These are phyloP conservation scores for Ceratocystis albifundus DNA, from an alignment of 2,329 filamentous ascomycete genomes.

Conservation along the genomic window DNA sequence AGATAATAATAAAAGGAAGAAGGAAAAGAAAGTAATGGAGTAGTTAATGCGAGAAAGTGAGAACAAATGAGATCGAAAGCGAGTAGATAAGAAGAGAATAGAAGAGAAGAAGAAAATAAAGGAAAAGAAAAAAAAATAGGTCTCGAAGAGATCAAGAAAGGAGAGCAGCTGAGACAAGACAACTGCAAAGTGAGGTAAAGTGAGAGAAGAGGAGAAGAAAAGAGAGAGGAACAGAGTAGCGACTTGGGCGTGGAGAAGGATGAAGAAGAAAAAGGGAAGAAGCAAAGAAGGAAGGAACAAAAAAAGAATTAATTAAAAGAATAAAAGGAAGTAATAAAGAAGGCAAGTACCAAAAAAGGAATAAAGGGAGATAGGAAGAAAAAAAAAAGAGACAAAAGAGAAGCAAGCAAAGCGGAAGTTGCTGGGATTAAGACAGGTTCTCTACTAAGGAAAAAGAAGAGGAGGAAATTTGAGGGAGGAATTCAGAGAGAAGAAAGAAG, in stretches of 20 bases:
- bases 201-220: constrained; percentile 22
- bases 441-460: not conserved
- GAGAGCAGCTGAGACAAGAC: constrained; percentile 13
- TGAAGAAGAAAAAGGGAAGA: constrained; percentile 18
- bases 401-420: constrained; percentile 13
- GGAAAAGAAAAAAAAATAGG: constrained; percentile 4
- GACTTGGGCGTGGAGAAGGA: constrained; percentile 16
- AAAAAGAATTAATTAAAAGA: constrained; percentile 17
- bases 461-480: constrained; percentile 13
- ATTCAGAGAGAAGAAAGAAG: constrained; percentile 8
- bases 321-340: constrained; percentile 20
- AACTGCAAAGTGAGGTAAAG: not conserved
- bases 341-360: constrained; percentile 20
- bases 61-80: not conserved
- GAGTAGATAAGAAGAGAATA: constrained; percentile 1
- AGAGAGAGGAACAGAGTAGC: constrained; percentile 24
- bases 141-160: constrained; percentile 18
- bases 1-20: constrained; percentile 8
- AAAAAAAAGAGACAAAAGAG: constrained; percentile 25
- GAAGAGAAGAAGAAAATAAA: constrained; percentile 3
- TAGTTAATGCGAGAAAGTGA: not conserved
- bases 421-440: not conserved
- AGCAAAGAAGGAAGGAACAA: not conserved
- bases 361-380: constrained; percentile 22
- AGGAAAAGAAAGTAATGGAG: constrained; percentile 4